These are phyloP conservation scores for Haematococcus sp. DNA, from an alignment of 139 green algal genomes.

Conservation along the genomic window DNA sequence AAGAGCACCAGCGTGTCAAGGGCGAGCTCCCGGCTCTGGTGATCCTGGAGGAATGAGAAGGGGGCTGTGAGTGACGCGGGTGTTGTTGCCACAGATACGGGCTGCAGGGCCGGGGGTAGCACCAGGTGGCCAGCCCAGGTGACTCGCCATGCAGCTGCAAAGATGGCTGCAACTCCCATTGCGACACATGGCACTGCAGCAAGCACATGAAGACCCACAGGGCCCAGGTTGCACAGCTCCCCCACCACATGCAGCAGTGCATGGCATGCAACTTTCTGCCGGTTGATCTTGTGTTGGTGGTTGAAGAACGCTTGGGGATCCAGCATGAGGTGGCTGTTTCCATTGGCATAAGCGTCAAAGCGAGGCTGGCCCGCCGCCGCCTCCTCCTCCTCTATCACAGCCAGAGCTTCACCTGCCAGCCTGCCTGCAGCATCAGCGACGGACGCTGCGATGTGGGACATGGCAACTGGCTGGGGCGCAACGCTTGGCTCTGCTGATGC, in stretches of 20 bases:
- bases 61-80: not conserved
- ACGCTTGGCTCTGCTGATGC: not conserved
- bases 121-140: not conserved
- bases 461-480: not conserved
- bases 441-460: not conserved
- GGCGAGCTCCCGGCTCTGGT: conserved; percentile 13
- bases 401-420: not conserved
- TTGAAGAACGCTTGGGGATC: not conserved
- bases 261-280: not conserved
- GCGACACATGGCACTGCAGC: not conserved
- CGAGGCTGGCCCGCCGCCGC: not conserved
- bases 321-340: not conserved
- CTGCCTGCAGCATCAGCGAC: not conserved
- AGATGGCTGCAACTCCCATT: not conserved
- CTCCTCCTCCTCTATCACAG: not conserved
- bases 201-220: not conserved
- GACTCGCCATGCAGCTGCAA: not conserved
- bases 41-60: conserved; percentile 15
- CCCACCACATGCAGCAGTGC: not conserved
- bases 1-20: conserved; percentile 14
- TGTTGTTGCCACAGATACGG: not conserved
- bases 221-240: not conserved
- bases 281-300: not conserved
- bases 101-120: not conserved
- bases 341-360: not conserved